Percentiles rank a stretch among this genome's conserved stretches.
These are phyloP conservation scores for Fomitopsis palustris DNA, from an alignment of 1,284 basidiomycete species.

Conservation along the genomic window DNA sequence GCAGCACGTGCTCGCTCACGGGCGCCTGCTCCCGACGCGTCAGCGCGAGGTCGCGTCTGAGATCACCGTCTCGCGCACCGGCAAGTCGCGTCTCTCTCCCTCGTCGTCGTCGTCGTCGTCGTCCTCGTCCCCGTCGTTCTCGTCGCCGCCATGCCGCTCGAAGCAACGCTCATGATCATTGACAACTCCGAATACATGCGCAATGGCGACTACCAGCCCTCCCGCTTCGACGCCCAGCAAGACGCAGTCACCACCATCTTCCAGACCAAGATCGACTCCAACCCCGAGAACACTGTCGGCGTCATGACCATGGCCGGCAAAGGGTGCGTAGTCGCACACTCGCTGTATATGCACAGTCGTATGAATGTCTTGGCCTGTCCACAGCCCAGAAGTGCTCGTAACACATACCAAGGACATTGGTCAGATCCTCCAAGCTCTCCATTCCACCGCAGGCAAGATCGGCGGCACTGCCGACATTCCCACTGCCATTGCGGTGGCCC, in stretches of 20 bases:
- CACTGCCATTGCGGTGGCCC: constrained; percentile 91
- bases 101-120: constrained; percentile 16
- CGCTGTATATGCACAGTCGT: background rate
- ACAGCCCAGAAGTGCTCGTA: constrained; percentile 90
- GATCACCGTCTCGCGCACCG: no score
- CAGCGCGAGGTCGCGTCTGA: constrained; percentile 6
- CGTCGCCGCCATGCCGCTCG: constrained; percentile 75
- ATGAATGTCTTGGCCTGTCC: background rate
- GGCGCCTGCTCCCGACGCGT: constrained; percentile 7
- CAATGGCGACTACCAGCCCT: constrained; percentile 92
- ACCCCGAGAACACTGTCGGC: constrained; percentile 97
- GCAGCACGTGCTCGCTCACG: constrained; percentile 3
- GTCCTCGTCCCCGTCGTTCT: constrained; percentile 41
- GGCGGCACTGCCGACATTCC: constrained; percentile 82
- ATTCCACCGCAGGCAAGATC: constrained; percentile 66
- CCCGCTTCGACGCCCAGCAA: constrained; percentile 85
- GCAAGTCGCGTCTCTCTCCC: background rate
- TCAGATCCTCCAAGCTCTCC: constrained; percentile 82
- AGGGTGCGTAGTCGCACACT: constrained; percentile 52
- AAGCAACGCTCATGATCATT: constrained; percentile 91
- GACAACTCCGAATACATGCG: constrained; percentile 96
- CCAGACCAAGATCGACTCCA: constrained; percentile 90
- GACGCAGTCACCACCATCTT: constrained; percentile 93
- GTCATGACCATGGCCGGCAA: constrained; percentile 98
- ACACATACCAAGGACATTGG: constrained; percentile 95